Evolutionary conservation across 768 basidiomycete species (phyloP).

Genomic region (Termitomyces sp.): DNA sequence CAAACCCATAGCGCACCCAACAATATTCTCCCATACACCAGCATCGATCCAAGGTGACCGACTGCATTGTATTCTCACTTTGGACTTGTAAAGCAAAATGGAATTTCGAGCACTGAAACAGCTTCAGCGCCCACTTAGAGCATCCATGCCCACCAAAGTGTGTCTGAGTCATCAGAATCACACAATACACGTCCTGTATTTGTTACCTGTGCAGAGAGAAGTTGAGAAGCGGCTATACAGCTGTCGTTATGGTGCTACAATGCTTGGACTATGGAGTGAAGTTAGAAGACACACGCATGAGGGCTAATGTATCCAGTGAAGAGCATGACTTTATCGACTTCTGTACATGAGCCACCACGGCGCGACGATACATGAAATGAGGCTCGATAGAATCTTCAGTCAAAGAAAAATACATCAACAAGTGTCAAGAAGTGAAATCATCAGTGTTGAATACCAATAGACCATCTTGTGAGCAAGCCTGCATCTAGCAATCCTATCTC

Average conservation of each 20-base stretch:
- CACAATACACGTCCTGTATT: too few relatives aligned
- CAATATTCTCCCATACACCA: too few relatives aligned
- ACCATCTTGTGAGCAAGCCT: constrained; percentile 43
- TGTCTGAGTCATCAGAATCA: too few relatives aligned
- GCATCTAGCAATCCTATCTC: constrained; percentile 45
- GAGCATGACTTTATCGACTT: background rate
- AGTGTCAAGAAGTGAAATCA: background rate
- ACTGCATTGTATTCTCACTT: background rate
- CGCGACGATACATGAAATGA: too few relatives aligned
- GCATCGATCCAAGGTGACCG: background rate
- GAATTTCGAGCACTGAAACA: too few relatives aligned
- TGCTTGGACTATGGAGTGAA: background rate
- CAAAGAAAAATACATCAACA: background rate
- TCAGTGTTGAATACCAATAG: constrained; percentile 25
- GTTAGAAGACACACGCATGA: background rate
- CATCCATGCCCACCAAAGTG: too few relatives aligned
- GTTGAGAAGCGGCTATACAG: background rate
- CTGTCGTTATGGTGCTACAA: too few relatives aligned
- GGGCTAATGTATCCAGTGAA: background rate
- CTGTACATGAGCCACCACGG: too few relatives aligned
- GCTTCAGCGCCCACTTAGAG: too few relatives aligned
- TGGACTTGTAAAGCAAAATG: too few relatives aligned
- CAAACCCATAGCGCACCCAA: background rate
- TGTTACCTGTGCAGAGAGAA: too few relatives aligned
- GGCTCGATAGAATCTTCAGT: background rate